Percentiles rank a stretch among this genome's conserved stretches.
Conservation (phyloP, 805 yeast species). For the Yarrowia sp. region DNA sequence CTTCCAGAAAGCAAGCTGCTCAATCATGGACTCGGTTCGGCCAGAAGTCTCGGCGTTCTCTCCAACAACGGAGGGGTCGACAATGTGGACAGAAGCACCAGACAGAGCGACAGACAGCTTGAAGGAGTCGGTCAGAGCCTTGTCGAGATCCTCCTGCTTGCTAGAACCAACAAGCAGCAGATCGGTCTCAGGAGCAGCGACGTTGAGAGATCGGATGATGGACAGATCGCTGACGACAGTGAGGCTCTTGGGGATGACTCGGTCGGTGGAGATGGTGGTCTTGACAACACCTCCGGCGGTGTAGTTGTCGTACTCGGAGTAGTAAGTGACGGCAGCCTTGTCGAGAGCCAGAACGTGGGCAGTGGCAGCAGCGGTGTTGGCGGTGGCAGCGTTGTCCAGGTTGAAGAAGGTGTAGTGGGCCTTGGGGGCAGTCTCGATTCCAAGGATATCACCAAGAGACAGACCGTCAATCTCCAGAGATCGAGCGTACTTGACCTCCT, state of each 20-base stretch:
- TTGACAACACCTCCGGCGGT: conserved; percentile 73
- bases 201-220: conserved; percentile 57
- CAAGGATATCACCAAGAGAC: conserved; percentile 31
- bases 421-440: conserved; percentile 41
- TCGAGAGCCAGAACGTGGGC: conserved; percentile 65
- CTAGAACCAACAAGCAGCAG: conserved; percentile 58
- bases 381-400: conserved; percentile 56
- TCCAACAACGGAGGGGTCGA: conserved; percentile 64
- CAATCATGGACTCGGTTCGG: conserved; percentile 67
- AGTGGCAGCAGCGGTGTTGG: conserved; percentile 58
- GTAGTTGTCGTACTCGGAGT: conserved; percentile 69
- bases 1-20: conserved; percentile 80
- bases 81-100: conserved; percentile 50
- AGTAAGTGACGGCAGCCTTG: conserved; percentile 52
- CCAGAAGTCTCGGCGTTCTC: conserved; percentile 72
- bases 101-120: conserved; percentile 54
- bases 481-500: conserved; percentile 35
- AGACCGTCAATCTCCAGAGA: conserved; percentile 29
- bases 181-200: conserved; percentile 56
- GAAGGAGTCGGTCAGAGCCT: conserved; percentile 53
- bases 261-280: conserved; percentile 45
- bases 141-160: conserved; percentile 38
- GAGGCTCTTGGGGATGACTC: conserved; percentile 47
- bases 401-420: conserved; percentile 59
- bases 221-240: conserved; percentile 58